Percentiles rank a stretch among this genome's conserved stretches.
phyloP scores from a whole-genome alignment of 129 eudicot species.

The Tagetes patula region DNA sequence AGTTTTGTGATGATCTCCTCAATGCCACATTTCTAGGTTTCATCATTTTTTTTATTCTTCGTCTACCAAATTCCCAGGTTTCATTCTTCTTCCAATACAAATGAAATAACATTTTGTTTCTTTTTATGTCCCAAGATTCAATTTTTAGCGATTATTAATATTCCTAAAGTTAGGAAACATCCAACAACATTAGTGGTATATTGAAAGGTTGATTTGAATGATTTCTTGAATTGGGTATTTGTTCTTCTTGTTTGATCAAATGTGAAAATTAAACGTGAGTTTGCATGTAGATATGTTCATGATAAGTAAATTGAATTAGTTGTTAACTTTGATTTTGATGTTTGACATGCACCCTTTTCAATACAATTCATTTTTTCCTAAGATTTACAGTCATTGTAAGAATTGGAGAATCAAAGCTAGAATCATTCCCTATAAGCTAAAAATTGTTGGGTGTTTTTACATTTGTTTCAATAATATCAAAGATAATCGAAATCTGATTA shows the following conservation, averaged over 20 bases:
- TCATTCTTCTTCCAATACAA: not conserved
- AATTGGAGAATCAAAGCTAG: not conserved
- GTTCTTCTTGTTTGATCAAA: constrained; percentile 25
- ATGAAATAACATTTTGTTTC: not conserved
- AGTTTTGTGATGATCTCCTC: constrained; percentile 29
- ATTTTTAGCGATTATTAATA: not conserved
- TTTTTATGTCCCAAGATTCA: not conserved
- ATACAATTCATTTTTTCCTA: not conserved
- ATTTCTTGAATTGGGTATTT: constrained; percentile 6
- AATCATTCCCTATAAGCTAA: not conserved
- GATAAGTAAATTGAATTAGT: constrained; percentile 20
- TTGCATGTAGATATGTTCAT: constrained; percentile 18
- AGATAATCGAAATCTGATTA: not conserved
- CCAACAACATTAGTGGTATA: not conserved
- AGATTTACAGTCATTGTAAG: not conserved
- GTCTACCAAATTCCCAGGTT: constrained; percentile 32
- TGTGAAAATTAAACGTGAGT: constrained; percentile 4
- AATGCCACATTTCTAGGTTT: constrained; percentile 39
- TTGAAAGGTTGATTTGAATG: not conserved
- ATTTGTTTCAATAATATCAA: not conserved
- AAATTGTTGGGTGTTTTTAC: not conserved
- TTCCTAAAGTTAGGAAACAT: not conserved
- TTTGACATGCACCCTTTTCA: constrained; percentile 25
- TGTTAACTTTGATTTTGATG: constrained; percentile 25
- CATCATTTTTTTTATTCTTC: constrained; percentile 28